Evolutionary conservation across 1,284 basidiomycete species (phyloP), one percentile per base, ranked within the genome.

Genomic region (Rhodotorula sp.): DNA sequence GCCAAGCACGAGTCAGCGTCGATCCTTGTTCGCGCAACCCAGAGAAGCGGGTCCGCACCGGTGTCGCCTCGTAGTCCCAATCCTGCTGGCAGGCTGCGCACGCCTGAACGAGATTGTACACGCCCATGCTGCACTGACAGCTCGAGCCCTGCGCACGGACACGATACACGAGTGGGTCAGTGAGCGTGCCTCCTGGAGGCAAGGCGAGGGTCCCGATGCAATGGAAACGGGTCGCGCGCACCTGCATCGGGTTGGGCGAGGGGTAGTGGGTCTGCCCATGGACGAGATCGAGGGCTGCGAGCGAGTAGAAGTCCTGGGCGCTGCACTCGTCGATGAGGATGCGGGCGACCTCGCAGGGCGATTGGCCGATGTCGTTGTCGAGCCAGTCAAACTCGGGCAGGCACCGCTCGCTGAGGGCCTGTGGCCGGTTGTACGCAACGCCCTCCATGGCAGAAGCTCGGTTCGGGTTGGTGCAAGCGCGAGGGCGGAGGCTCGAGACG

Each of bases 181-280:
- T 16, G 25, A 1, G 16, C 53, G 34, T 27, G 9, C 7, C 17
- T 21, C n/a, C 7, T 3, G 4, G 64, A 46, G 12, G 56, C 50
- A 45, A 23, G 46, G 13, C 44, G 46, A 46, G 57, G 60, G 46
- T 71, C 34, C 34, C 34, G 34, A 34, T 34, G 34, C 34, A 34
- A 5, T 34, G 34, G 34, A 34, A 34, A 34, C 34, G 34, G 46
- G 58, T 46, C 41, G n/a, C 56, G 21, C 56, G 46, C 54, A 62
- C 62, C 65, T 61, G 62, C 12, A 27, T 52, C 50, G 74, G 44
- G 61, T 66, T 91, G 85, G 58, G 90, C 88, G 81, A 88, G 90
- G 80, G 91, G 88, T 27, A 90, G 85, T 86, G 85, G 76, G 86
- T 88, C 78, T 88, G 85, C 88, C 89, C 91, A 81, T 88, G 89